These are phyloP conservation scores for Dothidotthia symphoricarpi DNA, from an alignment of 2,329 filamentous ascomycete species.

Conservation along the genomic window DNA sequence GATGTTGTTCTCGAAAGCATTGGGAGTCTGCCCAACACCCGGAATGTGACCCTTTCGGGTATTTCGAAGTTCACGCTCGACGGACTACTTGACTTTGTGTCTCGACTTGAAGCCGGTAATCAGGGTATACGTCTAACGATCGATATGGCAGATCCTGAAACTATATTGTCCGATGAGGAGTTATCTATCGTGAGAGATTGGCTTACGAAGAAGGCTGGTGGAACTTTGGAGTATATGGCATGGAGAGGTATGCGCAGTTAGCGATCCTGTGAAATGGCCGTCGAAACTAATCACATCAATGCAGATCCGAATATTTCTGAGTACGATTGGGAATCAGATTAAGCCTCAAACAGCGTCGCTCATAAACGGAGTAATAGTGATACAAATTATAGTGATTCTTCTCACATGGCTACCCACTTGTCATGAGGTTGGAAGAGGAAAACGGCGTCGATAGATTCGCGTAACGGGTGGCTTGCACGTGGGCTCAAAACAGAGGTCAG, in stretches of 20 bases:
- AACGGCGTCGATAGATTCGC: too few relatives aligned
- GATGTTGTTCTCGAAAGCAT: conserved; percentile 50
- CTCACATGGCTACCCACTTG: too few relatives aligned
- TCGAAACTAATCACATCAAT: conserved; percentile 4
- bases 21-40: conserved; percentile 50
- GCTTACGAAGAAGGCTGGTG: conserved; percentile 43
- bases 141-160: conserved; percentile 47
- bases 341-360: conserved; percentile 1
- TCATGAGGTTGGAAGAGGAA: too few relatives aligned
- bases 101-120: conserved; percentile 43
- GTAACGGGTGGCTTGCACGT: too few relatives aligned
- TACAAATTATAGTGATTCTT: too few relatives aligned
- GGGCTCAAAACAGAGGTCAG: too few relatives aligned
- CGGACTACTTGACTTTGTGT: conserved; percentile 51
- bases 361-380: too few relatives aligned
- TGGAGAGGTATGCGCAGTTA: conserved; percentile 40
- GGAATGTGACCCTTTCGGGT: conserved; percentile 54
- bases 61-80: conserved; percentile 55
- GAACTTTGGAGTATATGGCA: conserved; percentile 46
- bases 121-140: conserved; percentile 45
- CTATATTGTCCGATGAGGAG: conserved; percentile 42
- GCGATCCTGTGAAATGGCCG: neutral
- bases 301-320: conserved; percentile 49
- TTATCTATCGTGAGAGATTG: conserved; percentile 41
- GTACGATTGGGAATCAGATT: conserved; percentile 49